Evolutionary conservation across 2,329 filamentous ascomycete species (phyloP), one percentile per base, ranked within the genome.

Genomic region (Mycocentrospora acerina): DNA sequence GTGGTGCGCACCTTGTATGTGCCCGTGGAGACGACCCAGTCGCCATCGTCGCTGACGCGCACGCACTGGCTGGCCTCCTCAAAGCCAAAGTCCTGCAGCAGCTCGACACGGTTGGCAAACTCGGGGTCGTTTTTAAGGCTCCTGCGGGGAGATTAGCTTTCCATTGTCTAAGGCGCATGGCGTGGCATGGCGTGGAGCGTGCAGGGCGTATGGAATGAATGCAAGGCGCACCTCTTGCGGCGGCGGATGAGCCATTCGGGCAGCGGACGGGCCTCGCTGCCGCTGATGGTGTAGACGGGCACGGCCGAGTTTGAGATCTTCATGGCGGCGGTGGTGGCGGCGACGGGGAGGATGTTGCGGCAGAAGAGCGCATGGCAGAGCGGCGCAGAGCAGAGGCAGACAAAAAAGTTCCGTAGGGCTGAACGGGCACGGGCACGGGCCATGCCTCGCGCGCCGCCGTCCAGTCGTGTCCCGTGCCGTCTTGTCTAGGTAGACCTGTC

Each of bases 41-140:
- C 85, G 32, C 91, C 91, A 79, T 98, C 93, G 42, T 95, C 90
- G 57, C 88, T 95, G 48, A 93, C 81, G 33, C 89, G 81, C 48
- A 98, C 82, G 64, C 91, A 96, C 53, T 85, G 82, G 63, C 90
- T 95, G 27, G 94, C 91, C 70, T 95, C 90, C 59, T 96, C 90
- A 59, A 98, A 97, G 62, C 94, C 90, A 67, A 98, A 98, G 64
- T 98, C 93, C 61, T 98, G 93, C 25, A 98, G 79, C 40, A 98
- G 77, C 69, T 98, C 93, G 55, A 98, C 85, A 51, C 93, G 86
- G 67, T 90, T 95, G 48, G 90, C 85, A 70, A 91, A 97, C 64
- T 96, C 91, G 44, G 86, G 78, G 63, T 97, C 91, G 53, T 91
- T 83, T 70, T 97, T 97, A 55, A 96, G 73, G 62, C 88, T 94